Base-by-base conservation (phyloP, 2,329 filamentous ascomycete genomes). In the Phialophora macrospora region DNA sequence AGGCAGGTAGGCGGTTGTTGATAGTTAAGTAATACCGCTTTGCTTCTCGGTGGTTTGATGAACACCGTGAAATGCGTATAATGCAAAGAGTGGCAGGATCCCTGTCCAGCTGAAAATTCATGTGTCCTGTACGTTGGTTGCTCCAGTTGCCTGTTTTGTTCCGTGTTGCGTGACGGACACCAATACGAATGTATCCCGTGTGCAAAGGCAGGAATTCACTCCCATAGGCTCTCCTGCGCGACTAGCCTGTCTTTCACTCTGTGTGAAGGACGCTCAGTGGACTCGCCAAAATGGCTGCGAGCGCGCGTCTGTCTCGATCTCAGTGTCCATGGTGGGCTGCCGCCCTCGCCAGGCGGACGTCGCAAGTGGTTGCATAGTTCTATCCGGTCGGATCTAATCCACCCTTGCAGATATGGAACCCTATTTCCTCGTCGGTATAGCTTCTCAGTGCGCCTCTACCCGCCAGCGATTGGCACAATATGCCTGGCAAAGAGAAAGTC, bases 81-180 rank as follows among this genome's bases (percentile, higher is more conserved):
- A 71, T 75, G 49, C 77, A 75, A 65, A 30, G 51, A 20, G 73
- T 26, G 22, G 20, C 41, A 24, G 22, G 22, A 49, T 49, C 56
- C 56, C 56, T 59, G 56, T 59, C 26, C 38, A 59, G 56, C 56
- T 59, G 56, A 59, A 22, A 12, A 24, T 51, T 3, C 20, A 8
- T 22, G 24, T 51, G 38, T 6, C 4, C 14, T 17, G 38, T 41
- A 41, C 4, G 14, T 44, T 44, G 38, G 14, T 44, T 8, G 38
- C 38, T 20, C 38, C 38, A 17, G 14, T n/a, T n/a, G 34, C 17
- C 38, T 44, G 7, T 41, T 17, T 4, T 6, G 38, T n/a, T 44
- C 17, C 17, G 38, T 44, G 38, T n/a, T 44, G 14, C 17, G 38
- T n/a, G 38, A n/a, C 3, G 38, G 17, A n/a, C n/a, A 4, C 5